Base-by-base conservation (phyloP, 305 asterid species). In the Solanum hybrid region DNA sequence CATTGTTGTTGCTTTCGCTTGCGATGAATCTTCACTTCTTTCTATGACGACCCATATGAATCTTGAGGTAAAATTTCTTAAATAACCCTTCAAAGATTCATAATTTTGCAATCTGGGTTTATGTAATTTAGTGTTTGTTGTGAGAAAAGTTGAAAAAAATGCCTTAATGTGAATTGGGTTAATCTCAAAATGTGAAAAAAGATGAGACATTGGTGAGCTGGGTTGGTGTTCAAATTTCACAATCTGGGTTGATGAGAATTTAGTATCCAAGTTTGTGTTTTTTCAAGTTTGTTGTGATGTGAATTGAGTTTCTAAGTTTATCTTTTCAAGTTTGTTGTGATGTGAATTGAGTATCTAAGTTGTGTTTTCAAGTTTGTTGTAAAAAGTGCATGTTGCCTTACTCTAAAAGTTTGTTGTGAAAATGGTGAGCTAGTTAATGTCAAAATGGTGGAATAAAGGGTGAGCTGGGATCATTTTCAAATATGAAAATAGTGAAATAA, bases 1-100 rank as follows among this genome's bases (percentile, higher is more conserved):
- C 78, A 90, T 97, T 66, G 93, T 97, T 36, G 94, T 97, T 27
- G 98, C 99, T 40, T 96, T 95, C 75, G 90, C 95, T 87, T 90
- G 91, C 87, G 91, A 92, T 66, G 98, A 94, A 78, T 85, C 89
- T 27, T 64, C 80, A 27, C 90, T 94, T 73, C 87, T 93, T 88
- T 91, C 94, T 35, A 35, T 75, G 75, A 72, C 85, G 51, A 78
- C 81, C 71, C 90, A 88, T 78, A 88, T 86, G 66, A 93, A 94
- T 94, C 94, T 97, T 85, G 92, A 87, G 96, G 99, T 97, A 89
- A 45, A 15, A 15, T 87, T 89, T 69, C 77, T 4, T 15, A 3
- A 29, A 51, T 84, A 10, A 31, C 45, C 87, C 75, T 51, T 84
- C 13, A 34, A 60, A 11, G 2, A 32, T 85, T 85, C 88, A 11